Percentiles rank a stretch among this genome's conserved stretches.
phyloP scores from a whole-genome alignment of 164 flowering plant genomes.

The Magnolia kwangsiensis region DNA sequence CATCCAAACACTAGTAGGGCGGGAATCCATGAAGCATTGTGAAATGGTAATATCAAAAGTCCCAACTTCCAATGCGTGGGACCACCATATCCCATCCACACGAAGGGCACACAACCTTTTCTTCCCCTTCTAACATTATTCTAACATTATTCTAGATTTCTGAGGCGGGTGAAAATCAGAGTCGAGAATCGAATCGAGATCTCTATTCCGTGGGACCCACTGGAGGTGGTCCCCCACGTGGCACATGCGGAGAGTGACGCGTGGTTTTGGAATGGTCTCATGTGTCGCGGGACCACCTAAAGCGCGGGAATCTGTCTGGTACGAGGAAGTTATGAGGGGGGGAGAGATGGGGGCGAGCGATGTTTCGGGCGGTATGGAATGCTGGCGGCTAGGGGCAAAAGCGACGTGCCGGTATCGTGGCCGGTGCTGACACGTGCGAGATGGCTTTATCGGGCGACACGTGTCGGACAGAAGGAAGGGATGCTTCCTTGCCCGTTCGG shows the following conservation, averaged over 20 bases:
- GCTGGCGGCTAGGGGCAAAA: constrained; percentile 23
- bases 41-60: too few species aligned
- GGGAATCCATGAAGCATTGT: too few species aligned
- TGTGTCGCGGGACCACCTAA: constrained; percentile 8
- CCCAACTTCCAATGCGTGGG: background rate
- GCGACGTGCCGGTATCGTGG: constrained; percentile 15
- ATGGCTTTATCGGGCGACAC: background rate
- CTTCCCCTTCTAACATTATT: background rate
- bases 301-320: constrained; percentile 7
- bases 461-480: constrained; percentile 3
- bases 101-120: background rate
- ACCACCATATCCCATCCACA: background rate
- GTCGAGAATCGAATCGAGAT: constrained; percentile 1
- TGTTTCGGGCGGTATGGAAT: constrained; percentile 5
- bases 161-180: constrained; percentile 1
- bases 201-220: constrained; percentile 1
- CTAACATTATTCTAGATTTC: background rate
- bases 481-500: constrained; percentile 17
- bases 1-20: background rate
- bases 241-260: background rate
- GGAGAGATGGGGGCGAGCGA: background rate
- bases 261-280: background rate
- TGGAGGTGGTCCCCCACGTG: constrained; percentile 4
- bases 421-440: background rate
- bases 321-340: constrained; percentile 20